Percentiles rank a stretch among this genome's conserved stretches.
Conservation (phyloP, 345 rosid genomes). For the Citrus cavaleriei region DNA sequence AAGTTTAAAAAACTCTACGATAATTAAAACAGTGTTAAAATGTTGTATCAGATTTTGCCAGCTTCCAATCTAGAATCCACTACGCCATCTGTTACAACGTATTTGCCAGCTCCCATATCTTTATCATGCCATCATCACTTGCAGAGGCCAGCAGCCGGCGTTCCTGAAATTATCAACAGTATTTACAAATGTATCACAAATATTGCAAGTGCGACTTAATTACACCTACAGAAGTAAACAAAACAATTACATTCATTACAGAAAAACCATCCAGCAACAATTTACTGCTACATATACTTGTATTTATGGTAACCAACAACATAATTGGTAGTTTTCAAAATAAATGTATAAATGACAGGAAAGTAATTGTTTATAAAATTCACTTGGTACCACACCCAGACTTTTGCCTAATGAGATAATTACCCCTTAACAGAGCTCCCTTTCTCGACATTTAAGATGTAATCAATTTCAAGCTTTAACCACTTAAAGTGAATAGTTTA, state of each 20-base stretch:
- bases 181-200: background rate
- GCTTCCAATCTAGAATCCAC: slow-evolving; percentile 45
- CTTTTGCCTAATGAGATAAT: background rate
- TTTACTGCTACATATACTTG: too few relatives aligned
- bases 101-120: slow-evolving; percentile 62
- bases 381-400: background rate
- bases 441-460: background rate
- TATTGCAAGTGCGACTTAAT: background rate
- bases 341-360: background rate
- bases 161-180: slow-evolving; percentile 34
- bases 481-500: background rate
- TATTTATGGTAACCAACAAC: background rate
- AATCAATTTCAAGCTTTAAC: background rate
- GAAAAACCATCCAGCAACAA: background rate
- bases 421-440: background rate
- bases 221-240: background rate
- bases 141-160: slow-evolving; percentile 69
- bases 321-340: background rate
- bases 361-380: background rate
- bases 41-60: slow-evolving; percentile 32
- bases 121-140: slow-evolving; percentile 76
- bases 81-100: slow-evolving; percentile 44
- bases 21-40: background rate
- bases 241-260: background rate
- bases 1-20: background rate